These are phyloP conservation scores for Cucurbita ficifolia DNA, from an alignment of 306 rosid species.

Conservation along the genomic window DNA sequence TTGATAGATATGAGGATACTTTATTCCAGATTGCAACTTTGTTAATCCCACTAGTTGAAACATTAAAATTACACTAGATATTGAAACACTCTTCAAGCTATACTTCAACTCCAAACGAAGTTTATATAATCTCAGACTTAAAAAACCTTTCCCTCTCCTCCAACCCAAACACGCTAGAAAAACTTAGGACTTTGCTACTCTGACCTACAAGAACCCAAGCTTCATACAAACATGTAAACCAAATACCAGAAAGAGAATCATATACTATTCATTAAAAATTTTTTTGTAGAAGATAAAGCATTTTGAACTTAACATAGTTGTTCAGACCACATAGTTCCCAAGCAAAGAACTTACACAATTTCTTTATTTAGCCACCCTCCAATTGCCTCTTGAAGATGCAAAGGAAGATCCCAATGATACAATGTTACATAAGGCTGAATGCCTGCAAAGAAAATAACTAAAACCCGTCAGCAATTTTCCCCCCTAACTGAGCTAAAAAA, in stretches of 20 bases:
- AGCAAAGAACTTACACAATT: conserved; percentile 42
- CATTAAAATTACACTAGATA: too few relatives aligned
- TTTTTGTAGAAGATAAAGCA: neutral
- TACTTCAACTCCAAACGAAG: neutral
- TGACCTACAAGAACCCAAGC: neutral
- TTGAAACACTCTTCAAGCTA: too few relatives aligned
- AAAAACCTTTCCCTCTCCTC: neutral
- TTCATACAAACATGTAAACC: neutral
- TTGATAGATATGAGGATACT: too few relatives aligned
- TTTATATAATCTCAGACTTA: neutral
- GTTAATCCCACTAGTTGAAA: too few relatives aligned
- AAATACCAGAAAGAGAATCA: neutral
- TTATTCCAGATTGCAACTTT: too few relatives aligned
- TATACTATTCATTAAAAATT: neutral
- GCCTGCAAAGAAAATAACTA: conserved; percentile 29
- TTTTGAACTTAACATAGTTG: neutral
- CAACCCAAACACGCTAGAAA: neutral
- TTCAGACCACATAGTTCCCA: neutral
- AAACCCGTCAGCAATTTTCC: neutral
- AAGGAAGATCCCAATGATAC: conserved; percentile 97
- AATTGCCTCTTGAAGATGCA: conserved; percentile 72
- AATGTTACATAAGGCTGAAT: conserved; percentile 72
- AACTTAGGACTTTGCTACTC: neutral
- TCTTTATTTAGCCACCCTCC: conserved; percentile 79
- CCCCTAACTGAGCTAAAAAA: neutral